Evolutionary conservation across 495 filamentous ascomycete species (phyloP).

Genomic region (Penicillium verhagenii): DNA sequence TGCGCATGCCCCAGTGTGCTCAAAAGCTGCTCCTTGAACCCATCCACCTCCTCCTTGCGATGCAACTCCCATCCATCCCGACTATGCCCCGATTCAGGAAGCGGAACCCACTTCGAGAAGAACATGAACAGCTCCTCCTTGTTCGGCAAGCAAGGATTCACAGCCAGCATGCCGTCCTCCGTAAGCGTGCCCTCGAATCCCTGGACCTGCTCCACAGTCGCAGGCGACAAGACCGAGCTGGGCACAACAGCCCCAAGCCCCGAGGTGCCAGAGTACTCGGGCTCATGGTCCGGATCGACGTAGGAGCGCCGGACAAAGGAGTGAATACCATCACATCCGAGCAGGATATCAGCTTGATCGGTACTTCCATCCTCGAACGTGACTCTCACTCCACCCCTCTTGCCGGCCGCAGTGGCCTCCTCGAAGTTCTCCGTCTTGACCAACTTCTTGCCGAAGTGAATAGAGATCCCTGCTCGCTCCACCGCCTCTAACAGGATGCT

Average conservation of each 20-base stretch:
- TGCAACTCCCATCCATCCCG: conserved; percentile 44
- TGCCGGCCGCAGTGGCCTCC: background rate
- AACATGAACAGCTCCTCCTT: conserved; percentile 31
- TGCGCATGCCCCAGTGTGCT: conserved; percentile 34
- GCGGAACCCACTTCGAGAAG: conserved; percentile 24
- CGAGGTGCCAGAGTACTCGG: conserved; percentile 34
- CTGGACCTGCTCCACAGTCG: conserved; percentile 8
- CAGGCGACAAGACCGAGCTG: conserved; percentile 10
- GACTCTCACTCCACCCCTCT: conserved; percentile 15
- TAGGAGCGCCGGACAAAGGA: conserved; percentile 33
- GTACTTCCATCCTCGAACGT: conserved; percentile 29
- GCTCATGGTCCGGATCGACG: conserved; percentile 26
- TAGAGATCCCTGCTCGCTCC: conserved; percentile 18
- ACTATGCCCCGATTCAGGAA: conserved; percentile 27
- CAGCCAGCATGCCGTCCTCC: conserved; percentile 47
- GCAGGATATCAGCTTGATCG: conserved; percentile 46
- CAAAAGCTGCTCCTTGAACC: conserved; percentile 28
- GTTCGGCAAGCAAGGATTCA: conserved; percentile 31
- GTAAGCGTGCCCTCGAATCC: conserved; percentile 46
- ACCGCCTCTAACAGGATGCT: conserved; percentile 26
- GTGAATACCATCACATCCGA: conserved; percentile 60
- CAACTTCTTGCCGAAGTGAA: conserved; percentile 25
- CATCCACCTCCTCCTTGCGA: conserved; percentile 35
- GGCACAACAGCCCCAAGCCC: conserved; percentile 46
- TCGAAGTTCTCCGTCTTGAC: conserved; percentile 3